A percentile compares a stretch with the other conserved stretches of the same genome.
Evolutionary conservation across 768 basidiomycete species (phyloP).

Genomic region (Trametes cingulata): DNA sequence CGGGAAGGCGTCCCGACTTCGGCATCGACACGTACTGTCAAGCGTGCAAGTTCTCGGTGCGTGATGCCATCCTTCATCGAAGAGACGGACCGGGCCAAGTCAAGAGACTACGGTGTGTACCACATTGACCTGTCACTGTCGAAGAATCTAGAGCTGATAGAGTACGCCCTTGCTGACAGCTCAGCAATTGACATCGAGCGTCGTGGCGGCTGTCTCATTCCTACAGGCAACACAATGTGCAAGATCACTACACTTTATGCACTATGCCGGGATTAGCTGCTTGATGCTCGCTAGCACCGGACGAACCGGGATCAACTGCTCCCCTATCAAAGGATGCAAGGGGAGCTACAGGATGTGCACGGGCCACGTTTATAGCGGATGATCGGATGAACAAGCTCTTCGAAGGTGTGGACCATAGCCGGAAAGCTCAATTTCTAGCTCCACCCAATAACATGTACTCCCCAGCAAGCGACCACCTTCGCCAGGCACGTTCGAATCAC

Average conservation of each 20-base stretch:
- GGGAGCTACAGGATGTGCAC: not conserved
- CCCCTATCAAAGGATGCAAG: conserved; percentile 4
- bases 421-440: conserved; percentile 3
- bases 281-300: not conserved
- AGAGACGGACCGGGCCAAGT: not conserved
- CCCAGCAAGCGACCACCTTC: conserved; percentile 7
- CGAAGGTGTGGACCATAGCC: not conserved
- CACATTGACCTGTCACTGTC: not conserved
- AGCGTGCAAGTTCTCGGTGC: not conserved
- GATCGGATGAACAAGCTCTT: not conserved
- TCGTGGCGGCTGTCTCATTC: not conserved
- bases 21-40: conserved; percentile 1
- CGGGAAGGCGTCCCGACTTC: not conserved
- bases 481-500: conserved; percentile 3
- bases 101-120: not conserved
- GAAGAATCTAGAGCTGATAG: not conserved
- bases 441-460: conserved; percentile 2
- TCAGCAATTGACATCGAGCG: not conserved
- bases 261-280: not conserved
- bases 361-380: not conserved
- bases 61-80: not conserved
- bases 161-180: not conserved
- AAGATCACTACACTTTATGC: not conserved
- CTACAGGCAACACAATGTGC: not conserved
- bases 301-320: not conserved